Evolutionary conservation across 768 basidiomycete species (phyloP).

Genomic region (Trametes sanguinea): DNA sequence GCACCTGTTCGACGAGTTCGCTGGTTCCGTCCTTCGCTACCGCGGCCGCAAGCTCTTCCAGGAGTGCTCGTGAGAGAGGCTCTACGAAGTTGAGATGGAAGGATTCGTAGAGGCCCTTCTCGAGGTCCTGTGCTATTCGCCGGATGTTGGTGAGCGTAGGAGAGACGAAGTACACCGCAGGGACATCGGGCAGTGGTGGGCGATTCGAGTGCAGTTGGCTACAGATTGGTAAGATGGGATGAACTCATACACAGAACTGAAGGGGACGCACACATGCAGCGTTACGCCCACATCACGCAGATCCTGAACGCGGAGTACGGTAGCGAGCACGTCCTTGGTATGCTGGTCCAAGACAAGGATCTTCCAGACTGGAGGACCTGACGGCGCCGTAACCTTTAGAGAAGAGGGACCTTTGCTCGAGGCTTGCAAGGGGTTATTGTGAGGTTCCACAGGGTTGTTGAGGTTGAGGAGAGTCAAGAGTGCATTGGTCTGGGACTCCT

Average conservation of each 20-base stretch:
- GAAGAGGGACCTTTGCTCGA: conserved; percentile 41
- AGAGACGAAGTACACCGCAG: conserved; percentile 94
- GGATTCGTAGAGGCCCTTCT: conserved; percentile 86
- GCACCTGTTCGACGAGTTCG: conserved; percentile 78
- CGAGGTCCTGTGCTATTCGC: conserved; percentile 92
- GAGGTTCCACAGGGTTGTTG: conserved; percentile 58
- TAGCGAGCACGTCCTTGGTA: conserved; percentile 95
- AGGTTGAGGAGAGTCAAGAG: conserved; percentile 86
- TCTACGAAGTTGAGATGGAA: conserved; percentile 96
- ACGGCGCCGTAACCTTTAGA: conserved; percentile 52
- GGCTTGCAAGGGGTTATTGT: conserved; percentile 32
- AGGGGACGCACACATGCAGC: conserved; percentile 83
- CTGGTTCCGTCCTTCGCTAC: conserved; percentile 84
- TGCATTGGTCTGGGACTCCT: conserved; percentile 85
- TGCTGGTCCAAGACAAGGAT: conserved; percentile 92
- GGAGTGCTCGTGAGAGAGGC: conserved; percentile 79
- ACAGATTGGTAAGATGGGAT: conserved; percentile 17
- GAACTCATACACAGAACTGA: background rate
- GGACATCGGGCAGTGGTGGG: conserved; percentile 91
- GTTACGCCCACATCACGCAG: conserved; percentile 96
- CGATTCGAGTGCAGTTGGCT: conserved; percentile 91
- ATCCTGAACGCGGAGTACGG: conserved; percentile 93
- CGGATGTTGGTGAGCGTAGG: conserved; percentile 85
- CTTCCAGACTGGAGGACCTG: conserved; percentile 91
- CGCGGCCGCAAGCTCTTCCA: conserved; percentile 91